phyloP scores from a whole-genome alignment of 306 rosid species.

The Castanea mollissima region DNA sequence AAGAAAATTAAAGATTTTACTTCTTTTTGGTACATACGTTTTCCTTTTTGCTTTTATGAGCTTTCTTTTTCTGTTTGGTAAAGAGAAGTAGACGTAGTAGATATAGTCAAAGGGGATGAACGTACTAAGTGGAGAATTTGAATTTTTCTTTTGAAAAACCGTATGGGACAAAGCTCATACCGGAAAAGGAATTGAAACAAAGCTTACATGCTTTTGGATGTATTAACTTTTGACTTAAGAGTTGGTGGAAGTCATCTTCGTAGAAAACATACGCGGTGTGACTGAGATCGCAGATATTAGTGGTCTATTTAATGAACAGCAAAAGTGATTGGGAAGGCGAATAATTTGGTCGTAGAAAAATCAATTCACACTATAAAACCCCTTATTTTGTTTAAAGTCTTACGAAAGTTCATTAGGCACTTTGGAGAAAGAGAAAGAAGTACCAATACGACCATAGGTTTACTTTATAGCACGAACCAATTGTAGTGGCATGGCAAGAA shows the following conservation, averaged over 20 bases:
- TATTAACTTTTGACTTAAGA: slow-evolving; percentile 66
- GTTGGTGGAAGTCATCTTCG: slow-evolving; percentile 49
- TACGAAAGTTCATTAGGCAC: neutral
- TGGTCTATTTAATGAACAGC: slow-evolving; percentile 44
- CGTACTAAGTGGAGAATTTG: slow-evolving; percentile 17
- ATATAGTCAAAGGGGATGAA: slow-evolving; percentile 29
- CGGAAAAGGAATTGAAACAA: slow-evolving; percentile 37
- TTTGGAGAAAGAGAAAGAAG: neutral
- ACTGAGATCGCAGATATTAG: slow-evolving; percentile 28
- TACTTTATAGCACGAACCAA: neutral
- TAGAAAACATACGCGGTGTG: slow-evolving; percentile 26
- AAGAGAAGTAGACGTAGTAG: slow-evolving; percentile 31
- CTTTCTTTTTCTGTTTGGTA: slow-evolving; percentile 26
- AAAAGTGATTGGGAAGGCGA: neutral
- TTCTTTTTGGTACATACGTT: slow-evolving; percentile 3
- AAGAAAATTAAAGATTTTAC: neutral
- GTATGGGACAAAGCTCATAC: slow-evolving; percentile 28
- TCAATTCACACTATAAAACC: neutral
- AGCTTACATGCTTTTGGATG: slow-evolving; percentile 42
- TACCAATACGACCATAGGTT: neutral
- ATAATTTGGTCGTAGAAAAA: slow-evolving; percentile 1
- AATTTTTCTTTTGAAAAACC: slow-evolving; percentile 37
- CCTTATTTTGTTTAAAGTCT: neutral
- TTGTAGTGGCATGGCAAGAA: neutral
- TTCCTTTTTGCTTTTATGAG: slow-evolving; percentile 27